A percentile compares a stretch with the other conserved stretches of the same genome.
Evolutionary conservation across 2,329 filamentous ascomycete genomes (phyloP).

Genomic region (Rachicladosporium sp.): DNA sequence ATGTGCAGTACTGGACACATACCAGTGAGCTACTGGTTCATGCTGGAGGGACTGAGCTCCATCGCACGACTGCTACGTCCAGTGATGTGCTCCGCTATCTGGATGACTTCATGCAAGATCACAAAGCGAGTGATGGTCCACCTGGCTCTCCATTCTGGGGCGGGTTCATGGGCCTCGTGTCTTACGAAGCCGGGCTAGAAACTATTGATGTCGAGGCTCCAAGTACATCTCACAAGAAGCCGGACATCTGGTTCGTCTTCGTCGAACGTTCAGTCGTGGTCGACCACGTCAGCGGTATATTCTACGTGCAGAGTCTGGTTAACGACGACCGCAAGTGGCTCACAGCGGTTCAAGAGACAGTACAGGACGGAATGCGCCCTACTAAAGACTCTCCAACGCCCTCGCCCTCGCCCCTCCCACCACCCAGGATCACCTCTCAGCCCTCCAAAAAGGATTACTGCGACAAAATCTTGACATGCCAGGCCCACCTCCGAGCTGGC

Average conservation of each 20-base stretch:
- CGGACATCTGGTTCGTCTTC: conserved; percentile 67
- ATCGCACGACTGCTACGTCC: neutral
- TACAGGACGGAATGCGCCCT: neutral
- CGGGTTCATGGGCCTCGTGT: conserved; percentile 72
- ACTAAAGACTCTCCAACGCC: too few relatives aligned
- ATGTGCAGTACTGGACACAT: conserved; percentile 14
- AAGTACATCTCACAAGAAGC: conserved; percentile 32
- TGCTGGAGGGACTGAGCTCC: neutral
- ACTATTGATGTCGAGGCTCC: conserved; percentile 40
- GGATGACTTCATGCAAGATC: conserved; percentile 25
- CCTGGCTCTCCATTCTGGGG: conserved; percentile 55
- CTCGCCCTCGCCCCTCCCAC: neutral
- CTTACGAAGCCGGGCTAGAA: conserved; percentile 68
- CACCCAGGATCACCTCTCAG: conserved; percentile 8
- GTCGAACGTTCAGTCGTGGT: conserved; percentile 65
- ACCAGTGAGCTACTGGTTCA: conserved; percentile 7
- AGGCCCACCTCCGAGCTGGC: conserved; percentile 59
- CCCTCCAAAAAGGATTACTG: conserved; percentile 50
- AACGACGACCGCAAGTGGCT: conserved; percentile 26
- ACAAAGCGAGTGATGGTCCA: conserved; percentile 23
- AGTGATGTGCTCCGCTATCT: conserved; percentile 28
- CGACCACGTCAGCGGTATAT: conserved; percentile 51
- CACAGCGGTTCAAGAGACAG: neutral
- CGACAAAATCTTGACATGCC: conserved; percentile 54
- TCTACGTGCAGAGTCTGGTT: conserved; percentile 58